Evolutionary conservation across 2,329 filamentous ascomycete genomes (phyloP).

Genomic region (Trichoderma cornu-damae): DNA sequence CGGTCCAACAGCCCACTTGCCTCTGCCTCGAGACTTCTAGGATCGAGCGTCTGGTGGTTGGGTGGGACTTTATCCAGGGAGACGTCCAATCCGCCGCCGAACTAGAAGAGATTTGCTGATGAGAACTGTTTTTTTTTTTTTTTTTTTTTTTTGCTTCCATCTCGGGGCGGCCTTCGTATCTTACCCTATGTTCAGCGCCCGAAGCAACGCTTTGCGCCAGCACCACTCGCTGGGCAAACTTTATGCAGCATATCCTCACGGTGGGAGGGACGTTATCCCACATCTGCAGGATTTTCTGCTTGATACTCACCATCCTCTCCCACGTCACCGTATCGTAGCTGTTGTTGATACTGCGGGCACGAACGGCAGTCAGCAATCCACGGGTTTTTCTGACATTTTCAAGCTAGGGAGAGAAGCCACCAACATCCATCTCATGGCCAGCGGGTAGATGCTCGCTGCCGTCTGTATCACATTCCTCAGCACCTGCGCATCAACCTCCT

Average conservation of each 20-base stretch:
- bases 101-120: conserved; percentile 33
- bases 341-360: conserved; percentile 69
- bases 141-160: neutral
- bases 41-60: conserved; percentile 74
- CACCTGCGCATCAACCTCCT: conserved; percentile 72
- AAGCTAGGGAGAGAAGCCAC: conserved; percentile 43
- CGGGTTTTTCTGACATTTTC: neutral
- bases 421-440: conserved; percentile 92
- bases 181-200: conserved; percentile 76
- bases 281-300: conserved; percentile 77
- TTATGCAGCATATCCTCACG: conserved; percentile 89
- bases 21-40: conserved; percentile 83
- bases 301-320: conserved; percentile 84
- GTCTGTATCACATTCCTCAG: conserved; percentile 83
- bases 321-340: conserved; percentile 75
- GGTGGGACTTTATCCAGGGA: conserved; percentile 80
- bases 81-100: conserved; percentile 59
- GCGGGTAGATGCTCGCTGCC: conserved; percentile 85
- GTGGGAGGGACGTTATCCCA: conserved; percentile 77
- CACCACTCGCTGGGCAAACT: conserved; percentile 91
- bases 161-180: conserved; percentile 28
- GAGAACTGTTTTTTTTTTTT: neutral
- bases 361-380: conserved; percentile 25
- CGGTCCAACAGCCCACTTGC: conserved; percentile 85
- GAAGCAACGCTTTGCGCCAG: conserved; percentile 84